Evolutionary conservation across 306 rosid genomes (phyloP), one percentile per base, ranked within the genome.

Genomic region (Trifolium pratense): DNA sequence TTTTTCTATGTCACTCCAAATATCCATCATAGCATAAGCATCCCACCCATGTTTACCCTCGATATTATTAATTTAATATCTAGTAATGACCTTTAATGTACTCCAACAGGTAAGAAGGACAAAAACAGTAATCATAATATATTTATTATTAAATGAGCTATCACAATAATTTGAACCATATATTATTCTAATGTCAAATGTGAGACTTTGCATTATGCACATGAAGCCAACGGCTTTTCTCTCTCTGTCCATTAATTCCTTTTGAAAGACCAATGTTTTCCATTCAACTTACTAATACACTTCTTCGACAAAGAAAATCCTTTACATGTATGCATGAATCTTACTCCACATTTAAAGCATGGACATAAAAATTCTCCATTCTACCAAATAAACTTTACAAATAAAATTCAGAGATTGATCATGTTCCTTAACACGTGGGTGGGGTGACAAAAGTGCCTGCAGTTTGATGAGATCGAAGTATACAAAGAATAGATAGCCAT

Each of bases 201-300:
- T n/a, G 73, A 56, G 55, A 77, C 85, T 53, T 45, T 77, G 74
- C 73, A 82, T 68, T 7, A 77, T 68, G 80, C 77, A 82, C 71
- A 78, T 78, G 60, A 67, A 21, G 74, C 80, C 78, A 78, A 74
- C 8, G 5, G 1, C 13, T 17, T 48, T 1, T 46, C 59, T 45
- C 66, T 52, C 34, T 26, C n/a, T 42, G 14, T 23, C 37, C 34
- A 8, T 56, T 9, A 8, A 21, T 55, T 3, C 25, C 48, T 67
- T 71, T 46, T 31, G 59, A 72, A 72, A 37, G 37, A 53, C 62
- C 69, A 59, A 77, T 59, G 67, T 67, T 61, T 67, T 57, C 55
- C 31, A 72, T 71, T 25, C 46, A 16, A 16, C 11, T 2, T 8
- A 17, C 1, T 17, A 29, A 16, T 18, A 20, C 32, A 29, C 32